Base-by-base conservation (phyloP, 192 early-diverging fungal genomes). In the Gaertneriomyces sp. region DNA sequence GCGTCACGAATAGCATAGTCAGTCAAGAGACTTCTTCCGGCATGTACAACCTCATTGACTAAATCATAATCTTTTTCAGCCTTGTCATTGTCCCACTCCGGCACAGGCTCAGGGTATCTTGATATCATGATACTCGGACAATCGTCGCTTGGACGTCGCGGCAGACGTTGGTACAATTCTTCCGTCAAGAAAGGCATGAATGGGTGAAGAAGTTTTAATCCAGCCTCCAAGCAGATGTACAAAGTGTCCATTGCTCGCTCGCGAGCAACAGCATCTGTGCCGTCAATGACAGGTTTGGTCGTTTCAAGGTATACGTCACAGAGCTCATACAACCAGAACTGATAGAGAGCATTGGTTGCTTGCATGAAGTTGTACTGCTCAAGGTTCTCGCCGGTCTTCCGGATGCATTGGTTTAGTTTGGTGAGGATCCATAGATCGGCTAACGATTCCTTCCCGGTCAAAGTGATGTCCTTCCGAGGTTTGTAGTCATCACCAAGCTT, bases 121-220 rank as follows among this genome's bases (percentile, higher is more conserved):
- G 91, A 77, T 63, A 84, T 79, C 79, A 89, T 87, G 59, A 99
- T 98, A 11, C 92, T 80, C 41, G 69, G 60, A 5, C 61, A 56
- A 20, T 65, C 63, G 67, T 94, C 90, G 54, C 82, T 86, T 40
- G 81, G 74, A 56, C 94, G 88, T 17, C 92, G 85, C 19, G 90
- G 93, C 42, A 98, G 76, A 57, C 95, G 89, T 79, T 99, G 97
- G 82, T 87, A 99, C 72, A 99, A 82, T 81, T 99, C 97, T 75
- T 99, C 97, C 42, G 97, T 99, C 53, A 99, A 88, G 74, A 91
- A 99, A 14, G 97, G 97, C 92, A 96, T 97, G 80, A 99, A 91
- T 46, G 97, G 97, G 69, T 98, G 95, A 67, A 99, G 80, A 58
- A 99, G 78, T 69, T 86, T 90, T 65, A 99, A 80, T 11, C 90